phyloP scores from a whole-genome alignment of 2,329 filamentous ascomycete species.

The Trichophyton equinum region DNA sequence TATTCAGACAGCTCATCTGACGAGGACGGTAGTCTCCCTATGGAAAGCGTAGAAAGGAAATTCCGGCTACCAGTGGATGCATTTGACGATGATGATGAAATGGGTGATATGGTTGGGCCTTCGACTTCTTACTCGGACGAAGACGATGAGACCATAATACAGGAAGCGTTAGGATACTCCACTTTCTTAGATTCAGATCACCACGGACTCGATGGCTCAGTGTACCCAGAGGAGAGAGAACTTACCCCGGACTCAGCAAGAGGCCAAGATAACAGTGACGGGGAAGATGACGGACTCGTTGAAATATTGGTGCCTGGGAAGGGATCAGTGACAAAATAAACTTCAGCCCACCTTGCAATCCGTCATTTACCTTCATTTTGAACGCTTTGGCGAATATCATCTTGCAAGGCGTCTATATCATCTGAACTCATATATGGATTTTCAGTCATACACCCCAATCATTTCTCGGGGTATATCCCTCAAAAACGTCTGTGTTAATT shows the following conservation, averaged over 20 bases:
- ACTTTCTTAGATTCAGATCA: constrained; percentile 42
- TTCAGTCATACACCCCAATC: background rate
- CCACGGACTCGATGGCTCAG: constrained; percentile 11
- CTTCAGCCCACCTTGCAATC: background rate
- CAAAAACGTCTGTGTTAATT: background rate
- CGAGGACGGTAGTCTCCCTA: constrained; percentile 22
- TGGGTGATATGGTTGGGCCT: constrained; percentile 38
- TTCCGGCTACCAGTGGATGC: constrained; percentile 46
- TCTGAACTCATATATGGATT: constrained; percentile 3
- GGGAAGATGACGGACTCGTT: constrained; percentile 32
- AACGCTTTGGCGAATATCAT: background rate
- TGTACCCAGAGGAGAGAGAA: constrained; percentile 15
- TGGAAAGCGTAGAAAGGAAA: constrained; percentile 28
- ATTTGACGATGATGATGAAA: constrained; percentile 37
- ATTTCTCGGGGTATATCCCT: background rate
- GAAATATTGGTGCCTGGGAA: constrained; percentile 35
- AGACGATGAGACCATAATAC: constrained; percentile 42
- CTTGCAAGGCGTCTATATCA: background rate
- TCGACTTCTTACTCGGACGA: constrained; percentile 38
- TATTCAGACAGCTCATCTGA: constrained; percentile 33
- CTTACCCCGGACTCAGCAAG: constrained; percentile 14
- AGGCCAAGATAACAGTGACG: constrained; percentile 35
- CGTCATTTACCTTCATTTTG: background rate
- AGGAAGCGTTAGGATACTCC: constrained; percentile 58
- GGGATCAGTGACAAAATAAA: constrained; percentile 16